Conservation (phyloP, 148 eudicot species). For the Camellia japonica region DNA sequence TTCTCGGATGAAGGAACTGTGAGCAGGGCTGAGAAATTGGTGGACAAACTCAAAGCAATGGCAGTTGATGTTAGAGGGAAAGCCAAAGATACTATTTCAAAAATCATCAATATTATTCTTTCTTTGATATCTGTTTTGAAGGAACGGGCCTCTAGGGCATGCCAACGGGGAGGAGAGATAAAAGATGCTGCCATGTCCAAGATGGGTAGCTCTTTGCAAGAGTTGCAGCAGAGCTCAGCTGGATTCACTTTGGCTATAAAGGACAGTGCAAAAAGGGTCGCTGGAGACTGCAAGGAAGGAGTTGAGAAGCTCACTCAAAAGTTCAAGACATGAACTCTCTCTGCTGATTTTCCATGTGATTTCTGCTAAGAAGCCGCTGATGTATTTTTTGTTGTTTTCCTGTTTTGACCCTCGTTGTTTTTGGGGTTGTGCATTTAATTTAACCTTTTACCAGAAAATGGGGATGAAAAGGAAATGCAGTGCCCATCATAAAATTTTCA, state of each 20-base stretch:
- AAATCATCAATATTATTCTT: conserved; percentile 50
- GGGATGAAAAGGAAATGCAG: neutral
- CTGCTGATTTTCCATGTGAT: neutral
- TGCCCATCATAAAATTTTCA: neutral
- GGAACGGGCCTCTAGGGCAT: conserved; percentile 38
- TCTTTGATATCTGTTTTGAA: conserved; percentile 45
- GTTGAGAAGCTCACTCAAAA: conserved; percentile 80
- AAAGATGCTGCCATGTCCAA: conserved; percentile 44
- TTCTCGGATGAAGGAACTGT: conserved; percentile 60
- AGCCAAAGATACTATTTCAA: conserved; percentile 53
- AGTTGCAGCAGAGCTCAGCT: conserved; percentile 47
- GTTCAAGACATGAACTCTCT: conserved; percentile 55
- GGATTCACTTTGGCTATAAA: conserved; percentile 44
- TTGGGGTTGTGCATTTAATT: neutral
- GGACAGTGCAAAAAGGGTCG: conserved; percentile 75
- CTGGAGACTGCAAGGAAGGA: conserved; percentile 71
- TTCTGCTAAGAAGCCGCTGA: neutral
- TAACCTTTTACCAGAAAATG: neutral
- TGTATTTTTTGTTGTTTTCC: neutral
- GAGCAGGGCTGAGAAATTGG: conserved; percentile 65
- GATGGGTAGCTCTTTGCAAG: conserved; percentile 45
- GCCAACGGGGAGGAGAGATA: conserved; percentile 38
- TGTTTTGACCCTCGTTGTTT: neutral
- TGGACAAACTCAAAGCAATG: conserved; percentile 70
- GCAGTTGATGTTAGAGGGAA: conserved; percentile 58